phyloP scores from a whole-genome alignment of 1,284 basidiomycete species.

The Apiotrichum siamense region DNA sequence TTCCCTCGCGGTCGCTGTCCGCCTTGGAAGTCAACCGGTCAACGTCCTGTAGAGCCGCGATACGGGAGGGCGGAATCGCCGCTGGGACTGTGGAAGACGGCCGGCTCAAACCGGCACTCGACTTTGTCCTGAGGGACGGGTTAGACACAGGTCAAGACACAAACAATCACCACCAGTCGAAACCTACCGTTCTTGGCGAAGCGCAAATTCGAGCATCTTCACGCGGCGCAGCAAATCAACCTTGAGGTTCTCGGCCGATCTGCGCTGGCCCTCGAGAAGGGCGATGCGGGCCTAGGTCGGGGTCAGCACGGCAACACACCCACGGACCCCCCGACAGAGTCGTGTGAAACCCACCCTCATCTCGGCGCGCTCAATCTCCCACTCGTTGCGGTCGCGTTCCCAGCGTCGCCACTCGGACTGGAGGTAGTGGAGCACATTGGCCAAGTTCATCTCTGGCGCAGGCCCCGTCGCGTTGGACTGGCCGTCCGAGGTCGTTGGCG shows the following conservation, averaged over 20 bases:
- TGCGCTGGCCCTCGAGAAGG: constrained; percentile 90
- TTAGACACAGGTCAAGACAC: constrained; percentile 2
- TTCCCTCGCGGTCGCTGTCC: constrained; percentile 39
- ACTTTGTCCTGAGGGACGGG: constrained; percentile 61
- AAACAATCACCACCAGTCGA: background rate
- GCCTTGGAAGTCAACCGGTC: constrained; percentile 23
- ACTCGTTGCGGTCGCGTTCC: constrained; percentile 96
- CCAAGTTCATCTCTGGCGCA: constrained; percentile 71
- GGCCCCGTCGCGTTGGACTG: constrained; percentile 22
- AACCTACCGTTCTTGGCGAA: constrained; percentile 82
- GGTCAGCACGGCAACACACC: constrained; percentile 3
- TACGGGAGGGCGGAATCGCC: constrained; percentile 38
- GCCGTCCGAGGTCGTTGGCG: constrained; percentile 20
- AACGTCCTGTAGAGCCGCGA: constrained; percentile 44
- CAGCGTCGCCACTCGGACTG: constrained; percentile 97
- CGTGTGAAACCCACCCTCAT: constrained; percentile 71
- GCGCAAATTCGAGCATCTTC: constrained; percentile 97
- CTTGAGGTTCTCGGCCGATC: constrained; percentile 95
- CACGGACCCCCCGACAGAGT: background rate
- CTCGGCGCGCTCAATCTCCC: constrained; percentile 99
- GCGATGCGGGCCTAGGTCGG: constrained; percentile 79
- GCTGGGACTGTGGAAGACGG: constrained; percentile 12
- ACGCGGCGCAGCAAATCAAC: constrained; percentile 91
- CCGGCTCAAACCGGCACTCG: background rate
- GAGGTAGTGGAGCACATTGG: constrained; percentile 90